Evolutionary conservation across 2,329 filamentous ascomycete genomes (phyloP).

Genomic region (Dactylellina sp.): DNA sequence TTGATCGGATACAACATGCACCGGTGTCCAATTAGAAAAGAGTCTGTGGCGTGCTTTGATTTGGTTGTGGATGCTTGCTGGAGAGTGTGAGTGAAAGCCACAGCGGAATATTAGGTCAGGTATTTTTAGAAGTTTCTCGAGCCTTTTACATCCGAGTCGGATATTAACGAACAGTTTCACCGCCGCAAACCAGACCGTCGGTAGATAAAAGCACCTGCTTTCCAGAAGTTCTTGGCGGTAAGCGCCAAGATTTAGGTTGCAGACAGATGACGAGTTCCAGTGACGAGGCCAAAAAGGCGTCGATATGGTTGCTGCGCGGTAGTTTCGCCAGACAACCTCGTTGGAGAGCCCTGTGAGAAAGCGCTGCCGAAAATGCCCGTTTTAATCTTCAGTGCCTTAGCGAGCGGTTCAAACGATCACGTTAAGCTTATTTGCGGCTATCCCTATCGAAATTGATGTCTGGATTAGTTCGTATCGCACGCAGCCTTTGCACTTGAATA

Average conservation of each 20-base stretch:
- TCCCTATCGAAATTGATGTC: slow-evolving; percentile 13
- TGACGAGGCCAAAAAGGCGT: slow-evolving; percentile 55
- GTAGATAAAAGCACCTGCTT: slow-evolving; percentile 5
- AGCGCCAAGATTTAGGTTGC: slow-evolving; percentile 55
- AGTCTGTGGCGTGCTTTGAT: slow-evolving; percentile 43
- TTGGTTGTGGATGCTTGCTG: no score
- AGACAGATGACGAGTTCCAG: slow-evolving; percentile 53
- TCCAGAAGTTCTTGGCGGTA: slow-evolving; percentile 56
- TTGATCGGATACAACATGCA: slow-evolving; percentile 41
- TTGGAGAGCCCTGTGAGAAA: slow-evolving; percentile 23
- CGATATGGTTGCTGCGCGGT: slow-evolving; percentile 25
- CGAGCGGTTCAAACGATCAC: slow-evolving; percentile 33
- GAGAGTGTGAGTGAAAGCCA: slow-evolving; percentile 33
- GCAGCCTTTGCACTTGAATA: slow-evolving; percentile 22
- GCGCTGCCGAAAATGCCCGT: slow-evolving; percentile 25
- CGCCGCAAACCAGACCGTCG: slow-evolving; percentile 24
- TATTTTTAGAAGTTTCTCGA: slow-evolving; percentile 51
- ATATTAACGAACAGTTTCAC: slow-evolving; percentile 39
- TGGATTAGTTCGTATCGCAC: slow-evolving; percentile 2
- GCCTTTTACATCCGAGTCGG: slow-evolving; percentile 49
- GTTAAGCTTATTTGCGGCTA: slow-evolving; percentile 42
- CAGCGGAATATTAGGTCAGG: neutral
- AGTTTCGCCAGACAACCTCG: slow-evolving; percentile 20
- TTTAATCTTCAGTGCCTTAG: slow-evolving; percentile 44
- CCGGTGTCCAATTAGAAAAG: slow-evolving; percentile 30